A percentile compares a stretch with the other conserved stretches of the same genome.
phyloP scores from a whole-genome alignment of 768 basidiomycete genomes.

The Serendipita vermifera region DNA sequence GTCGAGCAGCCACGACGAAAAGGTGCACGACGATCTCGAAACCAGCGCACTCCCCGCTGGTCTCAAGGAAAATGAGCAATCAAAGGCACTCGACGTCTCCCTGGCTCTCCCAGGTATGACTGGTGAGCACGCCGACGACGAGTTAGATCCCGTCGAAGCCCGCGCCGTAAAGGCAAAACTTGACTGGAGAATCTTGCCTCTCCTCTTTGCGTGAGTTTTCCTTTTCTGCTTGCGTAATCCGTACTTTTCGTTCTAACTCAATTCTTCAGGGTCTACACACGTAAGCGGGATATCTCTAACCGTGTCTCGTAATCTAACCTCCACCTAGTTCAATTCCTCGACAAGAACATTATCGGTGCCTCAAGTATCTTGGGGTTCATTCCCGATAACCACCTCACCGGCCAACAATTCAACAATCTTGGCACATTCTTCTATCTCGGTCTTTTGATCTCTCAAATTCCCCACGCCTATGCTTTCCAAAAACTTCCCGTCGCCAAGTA shows the following conservation, averaged over 20 bases:
- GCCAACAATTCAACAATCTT: not conserved
- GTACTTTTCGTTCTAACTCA: not conserved
- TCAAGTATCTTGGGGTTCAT: not conserved
- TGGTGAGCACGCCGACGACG: not conserved
- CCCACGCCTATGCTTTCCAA: constrained; percentile 17
- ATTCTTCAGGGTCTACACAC: not conserved
- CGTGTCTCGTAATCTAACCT: not conserved
- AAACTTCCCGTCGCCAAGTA: constrained; percentile 19
- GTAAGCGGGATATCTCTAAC: no score
- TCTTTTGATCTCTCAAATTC: constrained; percentile 15
- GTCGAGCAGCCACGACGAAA: not conserved
- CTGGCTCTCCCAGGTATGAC: not conserved
- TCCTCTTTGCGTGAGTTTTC: not conserved
- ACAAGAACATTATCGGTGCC: not conserved
- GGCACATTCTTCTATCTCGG: constrained; percentile 12
- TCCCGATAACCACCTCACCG: not conserved
- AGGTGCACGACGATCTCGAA: not conserved
- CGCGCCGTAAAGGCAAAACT: not conserved
- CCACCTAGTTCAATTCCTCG: constrained; percentile 2
- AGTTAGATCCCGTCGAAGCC: not conserved
- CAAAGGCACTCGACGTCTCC: not conserved
- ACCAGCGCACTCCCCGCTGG: not conserved
- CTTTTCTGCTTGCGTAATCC: no score
- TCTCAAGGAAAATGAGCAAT: not conserved
- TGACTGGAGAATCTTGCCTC: not conserved